Percentiles rank a stretch among this genome's conserved stretches.
These are phyloP conservation scores for Paecilomyces formosus DNA, from an alignment of 2,329 filamentous ascomycete genomes.

Conservation along the genomic window DNA sequence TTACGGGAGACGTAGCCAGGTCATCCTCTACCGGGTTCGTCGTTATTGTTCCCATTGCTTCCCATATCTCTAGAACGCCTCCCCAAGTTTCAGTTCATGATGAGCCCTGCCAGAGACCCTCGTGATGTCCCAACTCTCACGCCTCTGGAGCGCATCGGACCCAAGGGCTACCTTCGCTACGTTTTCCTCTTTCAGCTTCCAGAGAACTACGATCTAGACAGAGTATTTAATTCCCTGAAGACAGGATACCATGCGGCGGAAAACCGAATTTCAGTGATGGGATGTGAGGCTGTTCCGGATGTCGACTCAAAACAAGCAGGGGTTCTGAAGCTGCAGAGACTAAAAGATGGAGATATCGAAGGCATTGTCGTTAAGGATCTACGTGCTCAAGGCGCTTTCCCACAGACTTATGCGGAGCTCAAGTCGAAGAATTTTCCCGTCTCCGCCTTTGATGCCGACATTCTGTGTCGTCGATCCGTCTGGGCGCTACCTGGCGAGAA, in stretches of 20 bases:
- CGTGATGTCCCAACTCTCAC: conserved; percentile 14
- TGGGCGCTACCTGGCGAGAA: conserved; percentile 31
- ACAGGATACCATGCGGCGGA: conserved; percentile 22
- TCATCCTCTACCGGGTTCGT: not conserved
- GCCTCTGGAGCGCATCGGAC: conserved; percentile 26
- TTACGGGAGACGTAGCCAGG: not conserved
- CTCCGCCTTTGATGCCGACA: conserved; percentile 40
- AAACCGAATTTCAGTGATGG: conserved; percentile 20
- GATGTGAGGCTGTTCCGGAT: conserved; percentile 26
- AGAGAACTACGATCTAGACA: conserved; percentile 21
- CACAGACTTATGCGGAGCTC: conserved; percentile 32
- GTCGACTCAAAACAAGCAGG: conserved; percentile 22
- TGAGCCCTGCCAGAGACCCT: conserved; percentile 1
- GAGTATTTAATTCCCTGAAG: conserved; percentile 17
- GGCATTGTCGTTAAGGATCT: conserved; percentile 38
- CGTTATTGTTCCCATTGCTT: not conserved
- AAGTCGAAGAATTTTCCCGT: conserved; percentile 37
- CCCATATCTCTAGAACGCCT: not conserved
- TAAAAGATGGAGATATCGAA: conserved; percentile 7
- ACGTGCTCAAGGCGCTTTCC: conserved; percentile 19
- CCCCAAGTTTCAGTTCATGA: conserved; percentile 1
- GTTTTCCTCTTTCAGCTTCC: conserved; percentile 28
- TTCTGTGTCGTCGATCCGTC: conserved; percentile 21
- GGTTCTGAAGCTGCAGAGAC: conserved; percentile 19
- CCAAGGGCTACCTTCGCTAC: conserved; percentile 27